Conservation (phyloP, 2,329 filamentous ascomycete species). For the Pseudodiploospora longispora region DNA sequence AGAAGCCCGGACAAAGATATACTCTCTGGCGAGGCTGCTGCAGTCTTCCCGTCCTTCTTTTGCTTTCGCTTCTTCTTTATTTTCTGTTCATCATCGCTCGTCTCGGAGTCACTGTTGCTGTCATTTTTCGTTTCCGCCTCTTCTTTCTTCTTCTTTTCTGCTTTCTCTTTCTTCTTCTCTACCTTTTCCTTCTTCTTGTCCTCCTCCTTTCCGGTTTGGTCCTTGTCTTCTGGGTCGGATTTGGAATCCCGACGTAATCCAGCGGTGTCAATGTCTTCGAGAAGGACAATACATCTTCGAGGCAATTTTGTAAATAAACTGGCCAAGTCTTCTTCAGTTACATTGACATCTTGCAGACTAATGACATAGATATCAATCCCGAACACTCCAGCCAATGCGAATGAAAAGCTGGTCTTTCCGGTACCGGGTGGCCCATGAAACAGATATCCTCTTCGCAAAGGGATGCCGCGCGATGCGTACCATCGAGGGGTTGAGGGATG, state of each 20-base stretch:
- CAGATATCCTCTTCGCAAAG: conserved; percentile 67
- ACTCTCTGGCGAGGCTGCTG: conserved; percentile 21
- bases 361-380: conserved; percentile 60
- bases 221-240: conserved; percentile 18
- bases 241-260: conserved; percentile 41
- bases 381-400: conserved; percentile 58
- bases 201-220: conserved; percentile 8
- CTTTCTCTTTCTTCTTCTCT: conserved; percentile 13
- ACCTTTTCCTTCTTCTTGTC: conserved; percentile 11
- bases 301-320: conserved; percentile 53
- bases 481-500: conserved; percentile 61
- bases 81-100: conserved; percentile 11
- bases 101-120: conserved; percentile 16
- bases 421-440: conserved; percentile 70
- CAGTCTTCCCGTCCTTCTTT: conserved; percentile 6
- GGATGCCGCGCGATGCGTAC: conserved; percentile 70
- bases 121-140: conserved; percentile 15
- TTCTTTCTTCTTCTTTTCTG: conserved; percentile 17
- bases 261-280: conserved; percentile 64
- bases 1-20: conserved; percentile 73
- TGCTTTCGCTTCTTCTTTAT: conserved; percentile 8
- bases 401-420: conserved; percentile 62
- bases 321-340: conserved; percentile 55
- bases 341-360: conserved; percentile 43
- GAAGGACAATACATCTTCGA: conserved; percentile 53